Percentiles rank a stretch among this genome's conserved stretches.
Conservation (phyloP, 2,329 filamentous ascomycete species). For the Penicillium aurantiogriseum region DNA sequence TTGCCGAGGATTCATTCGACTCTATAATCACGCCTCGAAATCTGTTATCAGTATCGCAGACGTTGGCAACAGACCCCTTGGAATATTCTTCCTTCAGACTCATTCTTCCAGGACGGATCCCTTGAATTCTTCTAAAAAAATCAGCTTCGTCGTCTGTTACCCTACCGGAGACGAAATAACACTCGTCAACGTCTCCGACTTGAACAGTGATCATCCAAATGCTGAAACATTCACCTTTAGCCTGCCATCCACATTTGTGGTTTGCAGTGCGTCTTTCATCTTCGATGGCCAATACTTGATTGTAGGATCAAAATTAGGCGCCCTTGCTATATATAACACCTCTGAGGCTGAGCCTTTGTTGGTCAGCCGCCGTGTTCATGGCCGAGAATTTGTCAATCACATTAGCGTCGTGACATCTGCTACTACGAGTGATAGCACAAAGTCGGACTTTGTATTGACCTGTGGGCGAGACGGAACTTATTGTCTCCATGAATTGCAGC, state of each 20-base stretch:
- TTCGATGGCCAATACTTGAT: constrained; percentile 38
- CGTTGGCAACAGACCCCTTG: constrained; percentile 29
- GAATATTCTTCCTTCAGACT: constrained; percentile 27
- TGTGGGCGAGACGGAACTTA: constrained; percentile 76
- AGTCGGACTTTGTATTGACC: constrained; percentile 55
- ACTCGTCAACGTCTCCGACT: constrained; percentile 26
- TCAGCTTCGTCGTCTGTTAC: constrained; percentile 32
- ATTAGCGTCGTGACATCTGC: constrained; percentile 44
- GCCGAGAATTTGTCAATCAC: constrained; percentile 65
- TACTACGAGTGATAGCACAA: constrained; percentile 14
- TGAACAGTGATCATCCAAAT: constrained; percentile 40
- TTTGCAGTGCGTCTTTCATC: constrained; percentile 51
- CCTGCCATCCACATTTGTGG: constrained; percentile 48
- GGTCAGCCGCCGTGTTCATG: constrained; percentile 43
- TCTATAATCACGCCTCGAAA: constrained; percentile 36
- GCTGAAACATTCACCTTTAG: constrained; percentile 23
- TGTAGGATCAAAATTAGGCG: constrained; percentile 58
- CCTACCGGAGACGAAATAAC: constrained; percentile 27
- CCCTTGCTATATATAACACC: constrained; percentile 50
- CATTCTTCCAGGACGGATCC: constrained; percentile 5
- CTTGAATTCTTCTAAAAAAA: not conserved
- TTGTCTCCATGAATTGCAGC: constrained; percentile 56
- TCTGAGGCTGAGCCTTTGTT: constrained; percentile 23
- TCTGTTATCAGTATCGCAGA: constrained; percentile 29
- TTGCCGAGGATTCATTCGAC: constrained; percentile 31